phyloP scores from a whole-genome alignment of 495 filamentous ascomycete genomes.

The Aspergillus bridgeri region DNA sequence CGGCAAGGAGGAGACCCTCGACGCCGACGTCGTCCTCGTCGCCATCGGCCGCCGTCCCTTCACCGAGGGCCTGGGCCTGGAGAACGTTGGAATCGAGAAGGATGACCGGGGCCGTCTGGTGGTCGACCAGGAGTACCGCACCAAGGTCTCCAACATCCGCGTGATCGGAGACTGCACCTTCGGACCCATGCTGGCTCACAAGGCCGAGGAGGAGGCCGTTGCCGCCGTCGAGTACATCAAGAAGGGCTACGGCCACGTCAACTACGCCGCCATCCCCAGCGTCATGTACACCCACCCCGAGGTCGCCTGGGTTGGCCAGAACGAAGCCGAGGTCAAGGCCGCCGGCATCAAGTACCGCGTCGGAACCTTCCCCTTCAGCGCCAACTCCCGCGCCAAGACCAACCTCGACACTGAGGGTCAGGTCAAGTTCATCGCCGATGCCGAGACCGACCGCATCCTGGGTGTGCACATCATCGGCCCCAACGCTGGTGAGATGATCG shows the following conservation, averaged over 20 bases:
- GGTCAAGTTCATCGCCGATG: constrained; percentile 96
- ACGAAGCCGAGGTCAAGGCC: constrained; percentile 91
- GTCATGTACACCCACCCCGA: constrained; percentile 99
- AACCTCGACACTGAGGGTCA: constrained; percentile 95
- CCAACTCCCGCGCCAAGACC: constrained; percentile 97
- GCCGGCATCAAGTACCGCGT: constrained; percentile 84
- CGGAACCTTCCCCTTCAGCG: constrained; percentile 93
- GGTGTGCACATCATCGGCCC: constrained; percentile 96
- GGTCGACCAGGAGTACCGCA: constrained; percentile 98
- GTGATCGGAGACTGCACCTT: constrained; percentile 96
- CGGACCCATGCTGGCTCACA: constrained; percentile 98
- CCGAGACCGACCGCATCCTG: constrained; percentile 92
- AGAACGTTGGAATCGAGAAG: constrained; percentile 91
- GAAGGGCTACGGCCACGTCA: constrained; percentile 96
- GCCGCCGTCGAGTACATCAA: constrained; percentile 94
- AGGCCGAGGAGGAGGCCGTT: constrained; percentile 97
- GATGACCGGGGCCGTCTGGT: constrained; percentile 92
- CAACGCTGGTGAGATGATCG: constrained; percentile 98
- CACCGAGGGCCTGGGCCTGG: constrained; percentile 83
- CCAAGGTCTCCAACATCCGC: constrained; percentile 93
- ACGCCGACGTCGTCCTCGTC: constrained; percentile 94
- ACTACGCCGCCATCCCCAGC: constrained; percentile 95
- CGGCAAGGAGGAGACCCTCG: constrained; percentile 87
- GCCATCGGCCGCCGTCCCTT: constrained; percentile 96
- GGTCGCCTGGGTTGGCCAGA: constrained; percentile 98